These are phyloP conservation scores for Coemansia sp. DNA, from an alignment of 192 early-diverging fungal genomes.

Conservation along the genomic window DNA sequence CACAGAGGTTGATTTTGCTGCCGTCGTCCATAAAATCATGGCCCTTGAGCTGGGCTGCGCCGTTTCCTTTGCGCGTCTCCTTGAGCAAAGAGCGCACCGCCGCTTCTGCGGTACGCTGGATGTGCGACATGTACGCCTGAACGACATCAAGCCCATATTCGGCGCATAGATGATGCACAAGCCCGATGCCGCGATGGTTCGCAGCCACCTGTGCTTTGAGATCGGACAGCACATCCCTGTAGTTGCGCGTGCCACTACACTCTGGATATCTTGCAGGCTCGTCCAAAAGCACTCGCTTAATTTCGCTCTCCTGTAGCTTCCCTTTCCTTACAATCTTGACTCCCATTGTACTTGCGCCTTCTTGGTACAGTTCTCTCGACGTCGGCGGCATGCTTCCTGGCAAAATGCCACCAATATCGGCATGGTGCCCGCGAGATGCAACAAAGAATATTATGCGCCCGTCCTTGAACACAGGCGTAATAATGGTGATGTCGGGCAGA, in stretches of 20 bases:
- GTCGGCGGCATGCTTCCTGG: constrained; percentile 92
- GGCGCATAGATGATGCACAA: constrained; percentile 75
- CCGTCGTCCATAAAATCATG: constrained; percentile 94
- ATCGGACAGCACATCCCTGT: constrained; percentile 90
- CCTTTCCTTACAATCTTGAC: constrained; percentile 86
- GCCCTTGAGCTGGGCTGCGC: constrained; percentile 48
- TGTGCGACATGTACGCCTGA: constrained; percentile 94
- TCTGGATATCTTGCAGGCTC: constrained; percentile 81
- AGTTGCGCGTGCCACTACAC: constrained; percentile 85
- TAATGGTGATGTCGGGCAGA: constrained; percentile 93
- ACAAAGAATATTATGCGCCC: constrained; percentile 89
- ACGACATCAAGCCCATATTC: constrained; percentile 86
- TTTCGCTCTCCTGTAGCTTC: constrained; percentile 78
- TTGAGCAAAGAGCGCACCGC: constrained; percentile 81
- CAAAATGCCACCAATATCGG: constrained; percentile 88
- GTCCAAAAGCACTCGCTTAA: constrained; percentile 71
- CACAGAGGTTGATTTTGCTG: constrained; percentile 67
- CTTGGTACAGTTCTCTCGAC: constrained; percentile 88
- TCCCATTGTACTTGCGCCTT: constrained; percentile 88
- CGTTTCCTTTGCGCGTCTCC: constrained; percentile 50
- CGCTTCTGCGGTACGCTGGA: constrained; percentile 83
- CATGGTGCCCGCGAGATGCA: constrained; percentile 89
- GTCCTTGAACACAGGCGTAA: constrained; percentile 84
- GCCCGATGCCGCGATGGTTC: constrained; percentile 87
- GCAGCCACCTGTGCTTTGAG: constrained; percentile 97